Conservation (phyloP, 345 rosid species). For the Jatropha curcas region DNA sequence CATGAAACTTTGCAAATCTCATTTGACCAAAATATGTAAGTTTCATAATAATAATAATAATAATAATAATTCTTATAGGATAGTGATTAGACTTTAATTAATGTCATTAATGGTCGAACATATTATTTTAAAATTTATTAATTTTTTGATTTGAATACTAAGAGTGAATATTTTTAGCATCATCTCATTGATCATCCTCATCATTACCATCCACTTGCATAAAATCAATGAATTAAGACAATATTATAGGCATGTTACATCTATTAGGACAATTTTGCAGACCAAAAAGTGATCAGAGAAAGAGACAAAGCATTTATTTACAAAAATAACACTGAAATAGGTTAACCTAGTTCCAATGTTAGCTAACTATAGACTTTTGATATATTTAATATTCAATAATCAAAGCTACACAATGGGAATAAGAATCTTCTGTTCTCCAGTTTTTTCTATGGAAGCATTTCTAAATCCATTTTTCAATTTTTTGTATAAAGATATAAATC, state of each 20-base stretch:
- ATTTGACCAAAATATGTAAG: too few relatives aligned
- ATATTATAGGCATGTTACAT: conserved; percentile 13
- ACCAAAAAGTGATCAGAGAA: neutral
- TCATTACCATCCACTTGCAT: conserved; percentile 11
- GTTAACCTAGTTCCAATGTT: neutral
- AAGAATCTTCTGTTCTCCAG: neutral
- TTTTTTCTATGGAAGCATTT: neutral
- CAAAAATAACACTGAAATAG: neutral
- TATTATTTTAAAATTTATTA: neutral
- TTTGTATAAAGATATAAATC: too few relatives aligned
- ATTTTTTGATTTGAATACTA: neutral
- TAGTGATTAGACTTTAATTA: conserved; percentile 21
- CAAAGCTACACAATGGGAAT: neutral
- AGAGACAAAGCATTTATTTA: neutral
- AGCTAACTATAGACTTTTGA: too few relatives aligned
- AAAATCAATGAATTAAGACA: conserved; percentile 15
- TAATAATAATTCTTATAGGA: conserved; percentile 16
- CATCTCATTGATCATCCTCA: conserved; percentile 14
- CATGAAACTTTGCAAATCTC: too few relatives aligned
- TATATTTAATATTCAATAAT: too few relatives aligned
- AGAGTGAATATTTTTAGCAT: neutral
- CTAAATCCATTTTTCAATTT: too few relatives aligned
- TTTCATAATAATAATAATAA: neutral
- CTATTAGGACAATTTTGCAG: conserved; percentile 20
- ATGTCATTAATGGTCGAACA: conserved; percentile 9